Percentiles rank a stretch among this genome's conserved stretches.
Evolutionary conservation across 257 asterid species (phyloP).

Genomic region (Nicotiana tomentosiformis): DNA sequence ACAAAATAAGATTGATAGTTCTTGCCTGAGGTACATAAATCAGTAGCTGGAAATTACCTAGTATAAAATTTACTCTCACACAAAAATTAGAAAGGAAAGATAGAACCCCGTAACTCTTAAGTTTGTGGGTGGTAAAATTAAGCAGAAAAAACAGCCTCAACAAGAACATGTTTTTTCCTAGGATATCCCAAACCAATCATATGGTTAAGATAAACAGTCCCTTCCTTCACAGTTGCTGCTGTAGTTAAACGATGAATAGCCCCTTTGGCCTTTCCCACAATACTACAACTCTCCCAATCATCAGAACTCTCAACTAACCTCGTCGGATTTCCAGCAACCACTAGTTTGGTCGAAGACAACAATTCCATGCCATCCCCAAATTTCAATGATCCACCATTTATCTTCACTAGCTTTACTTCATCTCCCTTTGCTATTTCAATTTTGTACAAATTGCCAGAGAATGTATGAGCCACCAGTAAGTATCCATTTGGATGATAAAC

Average conservation of each 20-base stretch:
- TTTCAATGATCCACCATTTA: constrained; percentile 38
- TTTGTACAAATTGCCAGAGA: constrained; percentile 70
- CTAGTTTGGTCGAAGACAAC: constrained; percentile 55
- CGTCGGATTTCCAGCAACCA: constrained; percentile 72
- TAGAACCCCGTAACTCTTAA: too few species aligned
- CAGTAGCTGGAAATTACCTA: not conserved
- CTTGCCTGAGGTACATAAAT: not conserved
- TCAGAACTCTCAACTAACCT: constrained; percentile 65
- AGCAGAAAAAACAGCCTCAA: constrained; percentile 61
- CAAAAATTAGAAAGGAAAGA: not conserved
- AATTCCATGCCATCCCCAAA: constrained; percentile 87
- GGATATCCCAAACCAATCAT: constrained; percentile 89
- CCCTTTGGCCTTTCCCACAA: constrained; percentile 49
- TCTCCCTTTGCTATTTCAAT: constrained; percentile 36
- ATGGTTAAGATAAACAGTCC: constrained; percentile 68
- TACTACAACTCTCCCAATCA: constrained; percentile 59
- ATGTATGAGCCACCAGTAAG: constrained; percentile 62
- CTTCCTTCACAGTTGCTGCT: constrained; percentile 76
- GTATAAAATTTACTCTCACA: not conserved
- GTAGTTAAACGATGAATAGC: constrained; percentile 60
- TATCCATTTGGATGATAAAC: constrained; percentile 87
- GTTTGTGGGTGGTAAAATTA: not conserved
- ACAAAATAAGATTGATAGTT: not conserved
- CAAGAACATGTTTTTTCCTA: constrained; percentile 63
- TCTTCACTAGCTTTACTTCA: constrained; percentile 40